These are phyloP conservation scores for Sporisorium exsertum DNA, from an alignment of 1,284 basidiomycete species.

Conservation along the genomic window DNA sequence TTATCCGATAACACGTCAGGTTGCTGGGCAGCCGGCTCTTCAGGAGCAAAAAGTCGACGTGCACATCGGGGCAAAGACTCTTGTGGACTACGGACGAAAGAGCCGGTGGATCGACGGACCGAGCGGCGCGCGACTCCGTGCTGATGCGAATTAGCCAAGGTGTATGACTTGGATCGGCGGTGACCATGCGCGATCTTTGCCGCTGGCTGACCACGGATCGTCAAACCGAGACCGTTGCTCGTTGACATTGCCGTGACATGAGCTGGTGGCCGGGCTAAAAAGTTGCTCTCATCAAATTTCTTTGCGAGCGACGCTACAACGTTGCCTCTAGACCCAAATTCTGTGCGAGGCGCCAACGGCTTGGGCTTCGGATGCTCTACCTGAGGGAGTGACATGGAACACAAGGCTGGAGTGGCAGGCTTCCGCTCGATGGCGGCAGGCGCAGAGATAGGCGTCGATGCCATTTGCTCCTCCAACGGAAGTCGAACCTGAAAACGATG, in stretches of 20 bases:
- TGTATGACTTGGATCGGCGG: slow-evolving; percentile 42
- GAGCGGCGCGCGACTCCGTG: background rate
- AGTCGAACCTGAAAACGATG: background rate
- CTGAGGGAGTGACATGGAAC: slow-evolving; percentile 9
- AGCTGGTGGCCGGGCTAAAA: slow-evolving; percentile 28
- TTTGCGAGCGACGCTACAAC: slow-evolving; percentile 44
- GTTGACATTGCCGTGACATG: slow-evolving; percentile 20
- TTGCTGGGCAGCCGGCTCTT: background rate
- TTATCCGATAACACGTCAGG: slow-evolving; percentile 1
- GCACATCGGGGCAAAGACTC: slow-evolving; percentile 26
- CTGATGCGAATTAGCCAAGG: slow-evolving; percentile 3
- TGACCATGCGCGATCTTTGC: slow-evolving; percentile 25
- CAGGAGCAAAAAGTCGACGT: slow-evolving; percentile 22
- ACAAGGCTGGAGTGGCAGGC: slow-evolving; percentile 9
- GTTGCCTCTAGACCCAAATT: slow-evolving; percentile 12
- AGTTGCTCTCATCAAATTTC: slow-evolving; percentile 39
- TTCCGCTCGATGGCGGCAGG: slow-evolving; percentile 8
- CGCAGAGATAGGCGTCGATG: slow-evolving; percentile 20
- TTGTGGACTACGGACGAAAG: slow-evolving; percentile 10
- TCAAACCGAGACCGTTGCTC: slow-evolving; percentile 18
- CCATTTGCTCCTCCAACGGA: slow-evolving; percentile 5
- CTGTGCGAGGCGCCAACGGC: background rate
- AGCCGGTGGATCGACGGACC: slow-evolving; percentile 28
- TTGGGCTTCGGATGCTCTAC: background rate
- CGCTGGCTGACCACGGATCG: slow-evolving; percentile 13